phyloP scores from a whole-genome alignment of 2,329 filamentous ascomycete genomes.

The Apiospora kogelbergensis region DNA sequence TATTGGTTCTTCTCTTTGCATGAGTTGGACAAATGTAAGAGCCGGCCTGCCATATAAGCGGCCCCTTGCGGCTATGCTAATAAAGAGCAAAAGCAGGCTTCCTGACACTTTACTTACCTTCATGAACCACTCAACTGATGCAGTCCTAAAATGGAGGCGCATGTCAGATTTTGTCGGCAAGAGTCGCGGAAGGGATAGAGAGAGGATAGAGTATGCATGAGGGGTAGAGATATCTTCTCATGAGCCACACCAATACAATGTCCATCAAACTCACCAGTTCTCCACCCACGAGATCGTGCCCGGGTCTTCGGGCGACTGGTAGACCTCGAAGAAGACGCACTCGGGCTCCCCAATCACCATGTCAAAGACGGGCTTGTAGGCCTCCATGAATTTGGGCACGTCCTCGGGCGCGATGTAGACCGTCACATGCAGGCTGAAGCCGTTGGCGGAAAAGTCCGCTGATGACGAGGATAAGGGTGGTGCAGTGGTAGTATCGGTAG shows the following conservation, averaged over 20 bases:
- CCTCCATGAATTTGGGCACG: conserved; percentile 24
- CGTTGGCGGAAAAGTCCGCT: not conserved
- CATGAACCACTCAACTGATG: not conserved
- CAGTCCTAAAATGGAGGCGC: not conserved
- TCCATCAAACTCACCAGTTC: conserved; percentile 32
- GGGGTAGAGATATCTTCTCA: too few species aligned
- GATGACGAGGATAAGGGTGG: not conserved
- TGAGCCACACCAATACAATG: not conserved
- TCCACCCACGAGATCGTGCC: conserved; percentile 40
- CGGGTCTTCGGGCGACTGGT: conserved; percentile 34
- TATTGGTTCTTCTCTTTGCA: not conserved
- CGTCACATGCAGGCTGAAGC: conserved; percentile 28
- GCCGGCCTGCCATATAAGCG: too few species aligned
- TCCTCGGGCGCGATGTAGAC: conserved; percentile 27
- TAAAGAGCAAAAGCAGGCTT: too few species aligned
- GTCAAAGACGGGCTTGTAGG: conserved; percentile 39
- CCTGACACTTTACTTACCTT: not conserved
- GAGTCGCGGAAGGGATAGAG: not conserved
- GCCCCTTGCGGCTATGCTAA: too few species aligned
- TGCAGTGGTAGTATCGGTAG: not conserved
- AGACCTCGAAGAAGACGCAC: conserved; percentile 44
- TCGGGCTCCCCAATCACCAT: conserved; percentile 41
- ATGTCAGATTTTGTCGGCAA: not conserved
- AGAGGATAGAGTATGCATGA: too few species aligned
- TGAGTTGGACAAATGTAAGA: too few species aligned